Conservation (phyloP, 805 yeast genomes). For the Metschnikowia drakensbergensis region DNA sequence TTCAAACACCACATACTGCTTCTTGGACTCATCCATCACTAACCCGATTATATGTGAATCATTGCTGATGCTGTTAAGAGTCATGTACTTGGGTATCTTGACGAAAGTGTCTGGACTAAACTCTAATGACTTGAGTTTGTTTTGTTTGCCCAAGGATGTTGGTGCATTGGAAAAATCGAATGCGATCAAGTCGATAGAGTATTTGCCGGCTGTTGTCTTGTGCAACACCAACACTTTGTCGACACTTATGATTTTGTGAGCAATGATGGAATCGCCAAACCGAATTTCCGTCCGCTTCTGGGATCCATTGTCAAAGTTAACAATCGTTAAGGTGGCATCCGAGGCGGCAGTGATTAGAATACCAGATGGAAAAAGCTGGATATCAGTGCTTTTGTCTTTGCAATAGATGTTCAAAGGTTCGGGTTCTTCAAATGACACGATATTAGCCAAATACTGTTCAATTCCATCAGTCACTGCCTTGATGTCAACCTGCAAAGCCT, state of each 20-base stretch:
- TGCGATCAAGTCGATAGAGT: slow-evolving; percentile 4
- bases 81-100: slow-evolving; percentile 28
- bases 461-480: slow-evolving; percentile 23
- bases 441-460: slow-evolving; percentile 24
- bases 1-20: slow-evolving; percentile 39
- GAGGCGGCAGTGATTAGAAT: slow-evolving; percentile 7
- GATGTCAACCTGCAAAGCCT: slow-evolving; percentile 4
- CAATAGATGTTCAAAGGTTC: slow-evolving; percentile 9
- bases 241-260: slow-evolving; percentile 9
- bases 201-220: background rate
- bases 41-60: slow-evolving; percentile 29
- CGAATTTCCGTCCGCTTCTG: background rate
- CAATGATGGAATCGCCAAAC: slow-evolving; percentile 5
- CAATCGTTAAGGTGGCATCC: slow-evolving; percentile 3
- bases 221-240: slow-evolving; percentile 9
- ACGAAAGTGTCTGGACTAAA: slow-evolving; percentile 7
- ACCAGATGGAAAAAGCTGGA: background rate
- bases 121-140: slow-evolving; percentile 14
- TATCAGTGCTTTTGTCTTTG: slow-evolving; percentile 2
- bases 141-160: background rate
- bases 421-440: slow-evolving; percentile 15
- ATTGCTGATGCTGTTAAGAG: slow-evolving; percentile 25
- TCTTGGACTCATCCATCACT: slow-evolving; percentile 37
- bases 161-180: background rate
- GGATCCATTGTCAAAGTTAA: background rate